phyloP scores from a whole-genome alignment of 305 asterid genomes.

The Fraxinus xanthoxyloides region DNA sequence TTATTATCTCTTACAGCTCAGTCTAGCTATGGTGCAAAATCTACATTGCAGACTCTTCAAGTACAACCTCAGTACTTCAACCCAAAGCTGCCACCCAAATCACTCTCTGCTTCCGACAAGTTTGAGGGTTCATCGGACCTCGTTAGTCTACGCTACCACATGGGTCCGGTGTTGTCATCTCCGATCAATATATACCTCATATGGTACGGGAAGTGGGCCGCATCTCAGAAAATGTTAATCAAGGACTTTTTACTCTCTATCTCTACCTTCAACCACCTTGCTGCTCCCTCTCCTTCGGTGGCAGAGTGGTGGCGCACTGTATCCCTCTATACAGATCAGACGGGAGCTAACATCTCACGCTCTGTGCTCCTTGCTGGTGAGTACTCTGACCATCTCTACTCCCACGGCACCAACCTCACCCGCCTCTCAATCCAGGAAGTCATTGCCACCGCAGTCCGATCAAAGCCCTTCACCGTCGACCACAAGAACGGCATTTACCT shows the following conservation, averaged over 20 bases:
- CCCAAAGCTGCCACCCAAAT: constrained; percentile 37
- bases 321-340: constrained; percentile 72
- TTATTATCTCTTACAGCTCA: background rate
- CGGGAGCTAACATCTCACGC: constrained; percentile 71
- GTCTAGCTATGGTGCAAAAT: background rate
- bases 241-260: constrained; percentile 72
- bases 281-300: constrained; percentile 60
- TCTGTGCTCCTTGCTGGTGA: constrained; percentile 62
- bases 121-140: constrained; percentile 78
- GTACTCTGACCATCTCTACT: constrained; percentile 55
- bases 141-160: constrained; percentile 76
- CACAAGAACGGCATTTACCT: constrained; percentile 79
- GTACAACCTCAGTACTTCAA: background rate
- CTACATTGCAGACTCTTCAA: background rate
- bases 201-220: constrained; percentile 75
- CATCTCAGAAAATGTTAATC: constrained; percentile 65
- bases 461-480: constrained; percentile 68
- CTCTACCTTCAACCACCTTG: constrained; percentile 39
- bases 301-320: constrained; percentile 85
- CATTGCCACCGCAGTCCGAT: constrained; percentile 59
- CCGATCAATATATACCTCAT: constrained; percentile 78
- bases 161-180: constrained; percentile 87
- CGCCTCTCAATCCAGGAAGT: constrained; percentile 66
- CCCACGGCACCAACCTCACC: constrained; percentile 60
- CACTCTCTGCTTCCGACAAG: constrained; percentile 47